These are phyloP conservation scores for Symbiodinium pilosum DNA, from an alignment of 73 alveolate species.

Conservation along the genomic window DNA sequence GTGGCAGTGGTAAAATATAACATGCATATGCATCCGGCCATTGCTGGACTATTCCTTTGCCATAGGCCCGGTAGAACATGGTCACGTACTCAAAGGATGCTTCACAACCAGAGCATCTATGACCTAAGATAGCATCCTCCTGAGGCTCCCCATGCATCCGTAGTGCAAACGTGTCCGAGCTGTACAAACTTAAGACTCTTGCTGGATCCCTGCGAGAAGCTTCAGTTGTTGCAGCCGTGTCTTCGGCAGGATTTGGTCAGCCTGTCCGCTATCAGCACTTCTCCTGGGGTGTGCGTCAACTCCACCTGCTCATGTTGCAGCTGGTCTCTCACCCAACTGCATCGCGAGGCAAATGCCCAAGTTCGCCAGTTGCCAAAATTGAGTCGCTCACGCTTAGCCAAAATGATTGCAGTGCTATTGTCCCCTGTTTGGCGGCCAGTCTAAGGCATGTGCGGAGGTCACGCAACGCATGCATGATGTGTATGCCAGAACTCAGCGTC, in stretches of 20 bases:
- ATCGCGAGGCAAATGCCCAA: background rate
- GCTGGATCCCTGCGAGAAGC: too few species aligned
- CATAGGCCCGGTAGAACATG: too few species aligned
- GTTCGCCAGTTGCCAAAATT: background rate
- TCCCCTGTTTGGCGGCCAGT: background rate
- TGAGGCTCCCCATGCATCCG: too few species aligned
- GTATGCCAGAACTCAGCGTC: background rate
- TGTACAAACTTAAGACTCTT: too few species aligned
- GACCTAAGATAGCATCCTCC: too few species aligned
- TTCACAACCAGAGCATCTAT: too few species aligned
- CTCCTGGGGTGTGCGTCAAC: background rate
- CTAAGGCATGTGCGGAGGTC: background rate
- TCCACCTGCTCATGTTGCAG: background rate
- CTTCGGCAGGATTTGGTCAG: background rate
- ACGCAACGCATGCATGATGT: background rate
- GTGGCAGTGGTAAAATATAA: too few species aligned
- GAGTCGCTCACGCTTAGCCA: background rate
- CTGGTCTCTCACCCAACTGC: background rate
- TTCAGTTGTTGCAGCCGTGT: background rate
- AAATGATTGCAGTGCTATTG: background rate
- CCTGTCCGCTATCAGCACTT: background rate
- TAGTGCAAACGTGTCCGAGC: too few species aligned
- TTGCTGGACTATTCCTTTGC: too few species aligned
- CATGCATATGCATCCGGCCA: too few species aligned
- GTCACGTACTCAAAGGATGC: too few species aligned